Base-by-base conservation (phyloP, 2,329 filamentous ascomycete genomes). In the Aureobasidium sp. region DNA sequence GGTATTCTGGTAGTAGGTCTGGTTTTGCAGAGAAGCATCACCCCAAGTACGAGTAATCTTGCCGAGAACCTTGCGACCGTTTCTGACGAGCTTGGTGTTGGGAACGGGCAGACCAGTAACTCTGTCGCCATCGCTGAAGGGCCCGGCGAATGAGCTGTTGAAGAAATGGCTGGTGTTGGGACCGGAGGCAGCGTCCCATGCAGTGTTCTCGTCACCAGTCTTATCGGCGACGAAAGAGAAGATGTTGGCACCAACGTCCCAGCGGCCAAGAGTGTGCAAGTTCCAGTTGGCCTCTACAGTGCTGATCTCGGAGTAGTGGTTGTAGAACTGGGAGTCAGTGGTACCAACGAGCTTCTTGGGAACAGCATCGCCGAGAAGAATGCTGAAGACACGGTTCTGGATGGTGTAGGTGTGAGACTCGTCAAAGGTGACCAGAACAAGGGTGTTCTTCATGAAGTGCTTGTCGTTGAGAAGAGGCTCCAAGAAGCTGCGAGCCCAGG, bases 371-470 rank as follows among this genome's bases (percentile, higher is more conserved):
- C 90, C 90, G 3, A 94, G 76, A 0, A 94, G 81, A 66, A 94
- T 80, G 65, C 78, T 83, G 63, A 90, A 82, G 58, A 94, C 81
- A 44, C 80, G 79, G 80, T 94, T 94, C 67, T 82, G 81, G 29
- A 78, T 75, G 6, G 78, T 73, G 74, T 91, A 91, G 11, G 82
- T 85, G 68, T 87, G 83, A 71, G 86, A 89, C 76, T 94, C 90
- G 66, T 94, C 90, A 69, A 91, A 94, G 2, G 81, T 92, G 63
- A 94, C 73, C 5, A 93, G 77, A 11, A 94, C 81, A 1, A 94
- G 81, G 0, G 88, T 92, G 69, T 88, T 84, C 54, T 88, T 77
- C 83, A 87, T 88, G 74, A 94, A 93, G 67, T 86, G 82, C 53
- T 77, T 73, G 75, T 93, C 82, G 39, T 80, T 72, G 7, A 94